Percentiles rank a stretch among this genome's conserved stretches.
phyloP scores from a whole-genome alignment of 2,329 filamentous ascomycete species.

The Aspergillus pseudonomiae region DNA sequence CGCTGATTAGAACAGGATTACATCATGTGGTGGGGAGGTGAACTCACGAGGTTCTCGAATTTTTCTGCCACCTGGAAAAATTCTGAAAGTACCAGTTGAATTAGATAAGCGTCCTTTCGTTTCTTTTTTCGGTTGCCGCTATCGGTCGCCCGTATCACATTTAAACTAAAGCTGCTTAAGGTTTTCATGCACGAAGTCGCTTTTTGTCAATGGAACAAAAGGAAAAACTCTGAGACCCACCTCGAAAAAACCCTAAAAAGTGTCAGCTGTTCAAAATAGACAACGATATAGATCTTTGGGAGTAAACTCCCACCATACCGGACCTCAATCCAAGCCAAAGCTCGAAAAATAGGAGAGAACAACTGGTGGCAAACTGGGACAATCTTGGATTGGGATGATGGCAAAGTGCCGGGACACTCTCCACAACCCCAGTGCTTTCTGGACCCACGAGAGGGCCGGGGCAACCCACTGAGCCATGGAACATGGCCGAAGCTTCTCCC shows the following conservation, averaged over 20 bases:
- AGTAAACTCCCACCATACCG: background rate
- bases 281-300: background rate
- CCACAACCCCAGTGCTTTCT: background rate
- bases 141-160: background rate
- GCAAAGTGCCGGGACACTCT: background rate
- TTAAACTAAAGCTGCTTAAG: background rate
- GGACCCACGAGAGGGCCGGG: background rate
- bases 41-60: background rate
- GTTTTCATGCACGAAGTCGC: background rate
- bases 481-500: background rate
- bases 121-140: background rate
- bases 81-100: background rate
- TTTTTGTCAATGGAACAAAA: background rate
- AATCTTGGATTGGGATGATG: background rate
- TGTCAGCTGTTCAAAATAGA: background rate
- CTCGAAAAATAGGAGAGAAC: background rate
- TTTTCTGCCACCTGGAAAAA: background rate
- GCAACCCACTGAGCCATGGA: background rate
- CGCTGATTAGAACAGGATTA: slow-evolving; percentile 5
- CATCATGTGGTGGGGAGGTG: slow-evolving; percentile 5
- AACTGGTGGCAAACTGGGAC: background rate
- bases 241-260: background rate
- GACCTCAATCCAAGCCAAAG: background rate
- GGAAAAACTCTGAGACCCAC: background rate
- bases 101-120: background rate